These are phyloP conservation scores for Agastache rugosa DNA, from an alignment of 257 asterid genomes.

Conservation along the genomic window DNA sequence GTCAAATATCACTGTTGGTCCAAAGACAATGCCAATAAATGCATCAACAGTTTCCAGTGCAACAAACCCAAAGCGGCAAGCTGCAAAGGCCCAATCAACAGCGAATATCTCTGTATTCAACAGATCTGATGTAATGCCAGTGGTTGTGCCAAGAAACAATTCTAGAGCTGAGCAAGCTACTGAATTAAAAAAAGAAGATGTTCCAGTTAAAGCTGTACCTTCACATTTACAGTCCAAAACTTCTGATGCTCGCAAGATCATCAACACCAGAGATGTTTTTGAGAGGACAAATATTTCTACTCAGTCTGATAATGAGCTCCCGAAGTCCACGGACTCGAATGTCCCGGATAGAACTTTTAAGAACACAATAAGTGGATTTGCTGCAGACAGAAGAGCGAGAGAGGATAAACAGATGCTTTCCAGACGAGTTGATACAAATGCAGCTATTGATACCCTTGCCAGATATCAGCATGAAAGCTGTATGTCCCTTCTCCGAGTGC, in stretches of 20 bases:
- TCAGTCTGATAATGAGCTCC: conserved; percentile 59
- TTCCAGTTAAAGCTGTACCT: conserved; percentile 62
- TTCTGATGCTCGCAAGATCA: conserved; percentile 62
- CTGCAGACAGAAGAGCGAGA: conserved; percentile 53
- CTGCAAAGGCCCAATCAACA: conserved; percentile 65
- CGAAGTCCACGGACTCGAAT: conserved; percentile 52
- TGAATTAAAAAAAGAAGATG: conserved; percentile 84
- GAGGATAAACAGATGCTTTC: conserved; percentile 58
- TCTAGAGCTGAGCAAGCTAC: conserved; percentile 66
- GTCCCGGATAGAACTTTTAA: conserved; percentile 57
- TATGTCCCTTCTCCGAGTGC: conserved; percentile 36
- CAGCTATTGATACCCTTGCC: conserved; percentile 47
- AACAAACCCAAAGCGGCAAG: conserved; percentile 65
- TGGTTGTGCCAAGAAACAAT: conserved; percentile 83
- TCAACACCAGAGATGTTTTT: conserved; percentile 61
- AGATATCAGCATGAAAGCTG: conserved; percentile 63
- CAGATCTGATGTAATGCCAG: conserved; percentile 77
- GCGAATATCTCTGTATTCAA: conserved; percentile 52
- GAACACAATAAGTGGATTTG: conserved; percentile 49
- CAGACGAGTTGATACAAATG: conserved; percentile 54
- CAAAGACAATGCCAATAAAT: conserved; percentile 60
- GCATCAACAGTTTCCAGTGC: conserved; percentile 51
- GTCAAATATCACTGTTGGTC: conserved; percentile 53
- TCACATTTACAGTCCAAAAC: conserved; percentile 66
- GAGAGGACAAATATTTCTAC: conserved; percentile 54